Evolutionary conservation across 2,329 filamentous ascomycete species (phyloP), one percentile per base, ranked within the genome.

Genomic region (Beauveria sp.): DNA sequence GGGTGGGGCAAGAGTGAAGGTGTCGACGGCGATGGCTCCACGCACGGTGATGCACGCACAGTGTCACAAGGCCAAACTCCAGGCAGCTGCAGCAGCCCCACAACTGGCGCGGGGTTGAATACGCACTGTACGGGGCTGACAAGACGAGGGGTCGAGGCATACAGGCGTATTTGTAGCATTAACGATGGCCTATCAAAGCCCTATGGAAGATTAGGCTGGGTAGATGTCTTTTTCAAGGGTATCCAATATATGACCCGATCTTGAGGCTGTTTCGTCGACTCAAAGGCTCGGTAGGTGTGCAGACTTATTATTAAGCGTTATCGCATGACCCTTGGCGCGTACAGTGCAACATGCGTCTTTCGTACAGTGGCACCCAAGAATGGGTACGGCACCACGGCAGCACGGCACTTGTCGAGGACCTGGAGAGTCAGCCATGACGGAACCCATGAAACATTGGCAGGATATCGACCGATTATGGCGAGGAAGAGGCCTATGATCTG

Each of bases 1-100:
- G 69, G 70, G 69, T 72, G 70, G 70, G 69, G 70, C 68, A 67
- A 52, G 51, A 62, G 65, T 62, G 61, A 64, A 67, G 65, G 63
- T 65, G 58, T 66, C 40, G 43, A 38, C 26, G 38, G 40, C 40
- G 49, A 60, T 52, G 38, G 18, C 58, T 60, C 49, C 58, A 53
- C 26, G 34, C 47, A 52, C 47, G 20, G 56, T 47, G 34, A 38
- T 51, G 46, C 56, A 58, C 47, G 55, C 45, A 58, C 55, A 51
- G 56, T 51, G 56, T 58, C 56, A 58, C 56, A 58, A 51, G 56
- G 56, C 56, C 56, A 47, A n/a, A 24, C 55, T 58, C 55, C 18
- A 58, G 56, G 56, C 56, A 58, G 34, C 56, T n/a, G 24, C 12
- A 28, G 46, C 38, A 43, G 46, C 56, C 47, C 56, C 56, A 47